These are phyloP conservation scores for Sambucus nigra DNA, from an alignment of 129 eudicot species.

Conservation along the genomic window DNA sequence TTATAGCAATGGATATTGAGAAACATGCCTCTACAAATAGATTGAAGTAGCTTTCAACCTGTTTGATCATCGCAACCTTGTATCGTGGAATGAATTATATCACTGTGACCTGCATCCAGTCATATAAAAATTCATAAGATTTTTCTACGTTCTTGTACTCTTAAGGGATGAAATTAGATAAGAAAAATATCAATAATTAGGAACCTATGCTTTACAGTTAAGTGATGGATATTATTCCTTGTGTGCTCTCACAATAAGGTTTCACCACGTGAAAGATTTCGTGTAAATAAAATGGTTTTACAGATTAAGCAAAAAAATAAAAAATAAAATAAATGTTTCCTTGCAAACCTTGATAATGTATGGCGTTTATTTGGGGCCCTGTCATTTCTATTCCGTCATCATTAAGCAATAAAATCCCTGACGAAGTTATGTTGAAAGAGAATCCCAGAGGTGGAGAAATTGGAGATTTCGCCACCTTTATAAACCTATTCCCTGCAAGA, in stretches of 20 bases:
- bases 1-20: not conserved
- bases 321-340: no score
- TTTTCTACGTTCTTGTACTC: no score
- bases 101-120: constrained; percentile 29
- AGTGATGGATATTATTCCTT: no score
- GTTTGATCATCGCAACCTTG: constrained; percentile 11
- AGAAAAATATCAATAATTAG: no score
- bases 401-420: constrained; percentile 55
- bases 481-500: constrained; percentile 57
- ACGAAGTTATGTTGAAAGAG: constrained; percentile 44
- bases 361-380: constrained; percentile 63
- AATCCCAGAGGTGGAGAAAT: constrained; percentile 75
- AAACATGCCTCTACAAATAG: constrained; percentile 6
- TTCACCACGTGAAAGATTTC: no score
- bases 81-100: constrained; percentile 16
- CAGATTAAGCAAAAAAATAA: not conserved
- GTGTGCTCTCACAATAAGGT: no score
- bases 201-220: no score
- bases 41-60: not conserved
- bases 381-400: constrained; percentile 60
- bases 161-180: no score
- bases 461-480: constrained; percentile 88
- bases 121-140: not conserved
- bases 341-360: constrained; percentile 53
- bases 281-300: no score